A percentile compares a stretch with the other conserved stretches of the same genome.
Conservation (phyloP, 1,284 basidiomycete genomes). For the Hymenochaete sp. region DNA sequence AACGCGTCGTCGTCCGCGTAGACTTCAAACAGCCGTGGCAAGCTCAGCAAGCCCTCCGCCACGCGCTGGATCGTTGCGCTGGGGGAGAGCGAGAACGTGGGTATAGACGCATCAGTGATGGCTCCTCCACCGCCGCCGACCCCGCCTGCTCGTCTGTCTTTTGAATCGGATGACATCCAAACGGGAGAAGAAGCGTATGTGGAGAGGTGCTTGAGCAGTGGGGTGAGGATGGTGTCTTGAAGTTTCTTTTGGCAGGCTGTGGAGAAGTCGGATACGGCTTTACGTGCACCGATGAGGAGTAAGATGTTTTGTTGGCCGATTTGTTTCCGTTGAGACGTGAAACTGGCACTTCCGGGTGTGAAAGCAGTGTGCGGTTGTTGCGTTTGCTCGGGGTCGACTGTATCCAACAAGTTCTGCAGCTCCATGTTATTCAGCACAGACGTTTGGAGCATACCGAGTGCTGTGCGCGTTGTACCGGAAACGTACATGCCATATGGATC, state of each 20-base stretch:
- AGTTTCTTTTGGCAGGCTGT: conserved; percentile 68
- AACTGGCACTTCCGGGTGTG: conserved; percentile 23
- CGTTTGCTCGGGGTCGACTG: conserved; percentile 35
- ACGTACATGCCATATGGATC: conserved; percentile 48
- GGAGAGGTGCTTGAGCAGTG: conserved; percentile 69
- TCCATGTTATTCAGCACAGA: conserved; percentile 76
- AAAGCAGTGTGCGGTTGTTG: conserved; percentile 13
- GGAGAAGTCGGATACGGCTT: conserved; percentile 61
- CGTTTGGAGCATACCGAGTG: conserved; percentile 66
- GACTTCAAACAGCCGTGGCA: conserved; percentile 89
- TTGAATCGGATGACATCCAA: conserved; percentile 38
- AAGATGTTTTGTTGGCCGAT: conserved; percentile 22
- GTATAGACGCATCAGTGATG: conserved; percentile 46
- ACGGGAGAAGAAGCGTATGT: conserved; percentile 61
- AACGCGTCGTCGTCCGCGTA: conserved; percentile 88
- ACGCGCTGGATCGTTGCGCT: conserved; percentile 84
- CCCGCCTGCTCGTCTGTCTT: conserved; percentile 22
- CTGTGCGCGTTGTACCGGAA: conserved; percentile 58
- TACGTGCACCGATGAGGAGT: conserved; percentile 51
- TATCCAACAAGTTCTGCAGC: conserved; percentile 56
- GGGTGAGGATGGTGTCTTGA: conserved; percentile 77
- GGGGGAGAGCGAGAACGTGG: conserved; percentile 88
- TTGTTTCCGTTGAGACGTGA: conserved; percentile 24
- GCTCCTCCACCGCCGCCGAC: conserved; percentile 24
- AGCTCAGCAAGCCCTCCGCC: conserved; percentile 87